phyloP scores from a whole-genome alignment of 345 rosid genomes.

The Durio zibethinus region DNA sequence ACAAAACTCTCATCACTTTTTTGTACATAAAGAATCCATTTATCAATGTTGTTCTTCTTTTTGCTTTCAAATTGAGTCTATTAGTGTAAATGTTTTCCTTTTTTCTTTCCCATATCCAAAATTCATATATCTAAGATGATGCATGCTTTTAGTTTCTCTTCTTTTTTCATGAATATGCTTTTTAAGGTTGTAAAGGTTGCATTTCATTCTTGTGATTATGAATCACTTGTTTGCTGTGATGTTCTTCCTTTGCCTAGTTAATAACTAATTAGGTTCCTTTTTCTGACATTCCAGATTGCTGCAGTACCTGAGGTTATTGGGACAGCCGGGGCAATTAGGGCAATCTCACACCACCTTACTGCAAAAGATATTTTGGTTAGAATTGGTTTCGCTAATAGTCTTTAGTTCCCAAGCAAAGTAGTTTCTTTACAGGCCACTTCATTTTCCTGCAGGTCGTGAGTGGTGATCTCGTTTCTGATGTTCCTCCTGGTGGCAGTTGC shows the following conservation, averaged over 20 bases:
- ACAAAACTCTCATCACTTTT: background rate
- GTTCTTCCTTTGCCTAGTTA: background rate
- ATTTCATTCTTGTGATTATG: background rate
- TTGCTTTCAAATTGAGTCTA: background rate
- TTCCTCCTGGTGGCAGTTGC: slow-evolving; percentile 89
- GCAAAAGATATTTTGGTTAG: slow-evolving; percentile 91
- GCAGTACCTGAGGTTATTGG: slow-evolving; percentile 87
- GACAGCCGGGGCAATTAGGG: slow-evolving; percentile 92
- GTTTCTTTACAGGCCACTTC: slow-evolving; percentile 11
- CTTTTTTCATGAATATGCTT: background rate
- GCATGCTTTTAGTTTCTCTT: background rate
- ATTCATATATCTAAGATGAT: background rate
- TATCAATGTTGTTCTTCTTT: background rate
- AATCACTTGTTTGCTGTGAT: background rate
- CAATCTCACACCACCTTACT: slow-evolving; percentile 78
- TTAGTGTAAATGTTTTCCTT: background rate
- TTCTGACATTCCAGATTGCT: slow-evolving; percentile 56
- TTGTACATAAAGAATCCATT: background rate
- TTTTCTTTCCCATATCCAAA: background rate
- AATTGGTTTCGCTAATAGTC: background rate
- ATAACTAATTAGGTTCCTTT: background rate
- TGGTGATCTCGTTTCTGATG: slow-evolving; percentile 98
- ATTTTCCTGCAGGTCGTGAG: slow-evolving; percentile 66
- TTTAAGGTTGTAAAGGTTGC: background rate
- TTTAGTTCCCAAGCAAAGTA: slow-evolving; percentile 8